These are phyloP conservation scores for Metschnikowia gruessii DNA, from an alignment of 805 yeast genomes.

Conservation along the genomic window DNA sequence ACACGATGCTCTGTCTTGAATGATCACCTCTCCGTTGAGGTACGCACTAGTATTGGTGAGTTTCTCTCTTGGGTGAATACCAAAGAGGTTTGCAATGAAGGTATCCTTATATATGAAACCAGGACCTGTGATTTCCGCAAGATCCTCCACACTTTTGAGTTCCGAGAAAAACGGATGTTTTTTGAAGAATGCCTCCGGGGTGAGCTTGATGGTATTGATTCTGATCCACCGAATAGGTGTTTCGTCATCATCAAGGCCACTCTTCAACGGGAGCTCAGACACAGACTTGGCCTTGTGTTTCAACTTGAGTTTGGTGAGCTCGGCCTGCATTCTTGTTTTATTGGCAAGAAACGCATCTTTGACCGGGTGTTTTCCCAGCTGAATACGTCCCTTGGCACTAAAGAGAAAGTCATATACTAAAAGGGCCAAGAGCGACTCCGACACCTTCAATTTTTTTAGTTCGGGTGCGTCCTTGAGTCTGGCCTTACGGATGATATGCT, in stretches of 20 bases:
- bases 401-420: conserved; percentile 80
- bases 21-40: conserved; percentile 71
- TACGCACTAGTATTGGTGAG: conserved; percentile 69
- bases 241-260: conserved; percentile 50
- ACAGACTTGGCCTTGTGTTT: conserved; percentile 61
- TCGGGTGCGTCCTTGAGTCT: conserved; percentile 54
- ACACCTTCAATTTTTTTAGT: conserved; percentile 40
- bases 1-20: conserved; percentile 96
- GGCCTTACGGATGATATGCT: conserved; percentile 61
- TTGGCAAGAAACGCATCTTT: conserved; percentile 78
- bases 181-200: conserved; percentile 35
- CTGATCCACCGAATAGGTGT: conserved; percentile 83
- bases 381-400: conserved; percentile 74
- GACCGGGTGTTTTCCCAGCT: conserved; percentile 82
- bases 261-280: conserved; percentile 42
- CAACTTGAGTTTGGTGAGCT: conserved; percentile 71
- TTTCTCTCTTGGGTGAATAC: conserved; percentile 73
- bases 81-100: conserved; percentile 72
- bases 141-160: conserved; percentile 44
- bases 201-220: conserved; percentile 59
- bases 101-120: conserved; percentile 72
- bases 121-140: conserved; percentile 41
- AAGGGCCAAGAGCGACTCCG: conserved; percentile 54
- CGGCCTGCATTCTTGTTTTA: conserved; percentile 80
- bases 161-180: conserved; percentile 38